A percentile compares a stretch with the other conserved stretches of the same genome.
These are phyloP conservation scores for Hemisphaericaspora subhashii DNA, from an alignment of 1,139 yeast genomes.

Conservation along the genomic window DNA sequence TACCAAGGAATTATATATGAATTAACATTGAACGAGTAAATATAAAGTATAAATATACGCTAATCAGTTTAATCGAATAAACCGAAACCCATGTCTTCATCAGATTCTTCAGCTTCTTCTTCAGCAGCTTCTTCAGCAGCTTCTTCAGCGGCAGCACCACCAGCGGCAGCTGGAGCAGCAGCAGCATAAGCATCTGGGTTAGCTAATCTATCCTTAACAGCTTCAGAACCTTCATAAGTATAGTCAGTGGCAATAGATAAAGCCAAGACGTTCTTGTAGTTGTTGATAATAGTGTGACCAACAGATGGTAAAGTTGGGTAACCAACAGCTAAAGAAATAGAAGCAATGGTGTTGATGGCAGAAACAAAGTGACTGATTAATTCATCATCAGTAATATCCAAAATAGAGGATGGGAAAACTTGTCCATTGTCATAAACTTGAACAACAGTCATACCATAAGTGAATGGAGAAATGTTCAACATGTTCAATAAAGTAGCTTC, in stretches of 20 bases:
- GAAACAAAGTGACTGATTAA: slow-evolving; percentile 88
- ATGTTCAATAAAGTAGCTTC: slow-evolving; percentile 98
- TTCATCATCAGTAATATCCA: slow-evolving; percentile 98
- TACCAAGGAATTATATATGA: no score
- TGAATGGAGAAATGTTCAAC: slow-evolving; percentile 99
- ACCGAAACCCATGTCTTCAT: slow-evolving; percentile 96
- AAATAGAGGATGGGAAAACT: slow-evolving; percentile 93
- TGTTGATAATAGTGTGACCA: slow-evolving; percentile 98
- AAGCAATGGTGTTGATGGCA: slow-evolving; percentile 92
- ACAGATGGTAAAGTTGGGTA: slow-evolving; percentile 99
- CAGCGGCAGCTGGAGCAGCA: slow-evolving; percentile 95
- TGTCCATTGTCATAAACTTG: slow-evolving; percentile 99
- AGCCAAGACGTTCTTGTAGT: slow-evolving; percentile 98
- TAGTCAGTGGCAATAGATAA: slow-evolving; percentile 97
- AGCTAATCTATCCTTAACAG: slow-evolving; percentile 94
- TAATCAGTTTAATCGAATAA: slow-evolving; percentile 78
- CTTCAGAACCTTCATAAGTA: slow-evolving; percentile 99
- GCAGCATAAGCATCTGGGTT: slow-evolving; percentile 93
- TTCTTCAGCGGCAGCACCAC: slow-evolving; percentile 73
- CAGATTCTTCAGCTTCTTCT: slow-evolving; percentile 71
- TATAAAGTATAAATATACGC: slow-evolving; percentile 5
- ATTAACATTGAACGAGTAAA: no score
- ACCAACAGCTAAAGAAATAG: slow-evolving; percentile 94
- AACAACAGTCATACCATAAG: slow-evolving; percentile 95
- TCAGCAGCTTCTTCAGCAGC: slow-evolving; percentile 70